These are phyloP conservation scores for Sporormia fimetaria DNA, from an alignment of 495 filamentous ascomycete species.

Conservation along the genomic window DNA sequence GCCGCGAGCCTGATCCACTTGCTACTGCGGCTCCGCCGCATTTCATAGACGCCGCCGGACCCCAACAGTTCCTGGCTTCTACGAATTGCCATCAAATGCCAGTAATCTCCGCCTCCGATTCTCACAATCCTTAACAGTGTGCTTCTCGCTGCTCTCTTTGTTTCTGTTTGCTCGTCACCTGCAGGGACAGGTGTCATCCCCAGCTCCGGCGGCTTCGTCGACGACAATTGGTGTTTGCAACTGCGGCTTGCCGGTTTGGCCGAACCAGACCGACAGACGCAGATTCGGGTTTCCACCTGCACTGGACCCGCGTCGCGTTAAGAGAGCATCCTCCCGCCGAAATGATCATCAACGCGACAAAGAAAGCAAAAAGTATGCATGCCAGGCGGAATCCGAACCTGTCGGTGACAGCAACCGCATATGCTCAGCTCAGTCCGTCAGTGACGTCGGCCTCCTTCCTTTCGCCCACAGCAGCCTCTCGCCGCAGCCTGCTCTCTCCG, in stretches of 20 bases:
- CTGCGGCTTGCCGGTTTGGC: no score
- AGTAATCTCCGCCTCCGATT: constrained; percentile 6
- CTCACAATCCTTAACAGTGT: constrained; percentile 16
- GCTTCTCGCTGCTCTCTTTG: constrained; percentile 21
- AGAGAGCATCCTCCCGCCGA: constrained; percentile 3
- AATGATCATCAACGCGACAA: constrained; percentile 22
- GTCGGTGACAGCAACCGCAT: constrained; percentile 28
- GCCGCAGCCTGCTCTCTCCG: constrained; percentile 41
- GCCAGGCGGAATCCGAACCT: constrained; percentile 31
- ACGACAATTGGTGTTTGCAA: no score
- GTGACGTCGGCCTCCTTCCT: constrained; percentile 25
- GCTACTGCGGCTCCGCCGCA: not conserved
- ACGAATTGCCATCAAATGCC: no score
- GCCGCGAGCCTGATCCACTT: constrained; percentile 4
- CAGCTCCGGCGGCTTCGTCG: no score
- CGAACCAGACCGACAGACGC: no score
- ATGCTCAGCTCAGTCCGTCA: constrained; percentile 25
- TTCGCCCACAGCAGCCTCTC: constrained; percentile 49
- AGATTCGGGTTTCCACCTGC: not conserved
- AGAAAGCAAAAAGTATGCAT: constrained; percentile 28
- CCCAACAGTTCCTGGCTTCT: not conserved
- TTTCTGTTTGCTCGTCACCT: constrained; percentile 22
- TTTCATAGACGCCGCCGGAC: not conserved
- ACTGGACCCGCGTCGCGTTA: not conserved
- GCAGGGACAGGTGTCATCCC: constrained; percentile 20